These are phyloP conservation scores for Trichosporon faecale DNA, from an alignment of 1,284 basidiomycete genomes.

Conservation along the genomic window DNA sequence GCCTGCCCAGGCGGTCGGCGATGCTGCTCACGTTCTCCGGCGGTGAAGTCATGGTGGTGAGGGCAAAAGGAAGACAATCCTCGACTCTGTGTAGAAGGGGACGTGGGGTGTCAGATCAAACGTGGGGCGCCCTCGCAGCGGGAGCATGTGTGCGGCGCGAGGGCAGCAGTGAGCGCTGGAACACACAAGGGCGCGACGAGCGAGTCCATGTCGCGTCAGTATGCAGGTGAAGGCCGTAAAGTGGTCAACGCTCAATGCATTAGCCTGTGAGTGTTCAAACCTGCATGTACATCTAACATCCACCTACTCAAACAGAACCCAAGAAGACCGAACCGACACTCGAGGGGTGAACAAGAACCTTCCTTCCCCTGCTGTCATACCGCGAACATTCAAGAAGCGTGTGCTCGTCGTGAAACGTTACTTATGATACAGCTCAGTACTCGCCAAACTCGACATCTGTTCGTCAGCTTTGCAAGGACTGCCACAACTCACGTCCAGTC, in stretches of 20 bases:
- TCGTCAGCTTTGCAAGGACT: conserved; percentile 6
- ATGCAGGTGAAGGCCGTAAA: neutral
- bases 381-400: neutral
- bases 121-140: neutral
- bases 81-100: neutral
- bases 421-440: conserved; percentile 56
- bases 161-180: neutral
- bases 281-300: conserved; percentile 1
- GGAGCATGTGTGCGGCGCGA: neutral
- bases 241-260: neutral
- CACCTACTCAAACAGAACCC: neutral
- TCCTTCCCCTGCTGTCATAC: no score
- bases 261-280: neutral
- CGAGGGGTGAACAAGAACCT: neutral
- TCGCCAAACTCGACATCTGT: conserved; percentile 70
- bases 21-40: neutral
- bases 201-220: neutral
- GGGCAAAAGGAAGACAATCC: neutral
- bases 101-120: neutral
- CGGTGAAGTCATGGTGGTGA: neutral
- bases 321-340: neutral
- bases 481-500: conserved; percentile 66
- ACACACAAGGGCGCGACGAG: neutral
- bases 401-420: neutral
- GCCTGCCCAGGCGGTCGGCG: neutral